A percentile compares a stretch with the other conserved stretches of the same genome.
phyloP scores from a whole-genome alignment of 202 grass and related monocot species.

The Zizania palustris region DNA sequence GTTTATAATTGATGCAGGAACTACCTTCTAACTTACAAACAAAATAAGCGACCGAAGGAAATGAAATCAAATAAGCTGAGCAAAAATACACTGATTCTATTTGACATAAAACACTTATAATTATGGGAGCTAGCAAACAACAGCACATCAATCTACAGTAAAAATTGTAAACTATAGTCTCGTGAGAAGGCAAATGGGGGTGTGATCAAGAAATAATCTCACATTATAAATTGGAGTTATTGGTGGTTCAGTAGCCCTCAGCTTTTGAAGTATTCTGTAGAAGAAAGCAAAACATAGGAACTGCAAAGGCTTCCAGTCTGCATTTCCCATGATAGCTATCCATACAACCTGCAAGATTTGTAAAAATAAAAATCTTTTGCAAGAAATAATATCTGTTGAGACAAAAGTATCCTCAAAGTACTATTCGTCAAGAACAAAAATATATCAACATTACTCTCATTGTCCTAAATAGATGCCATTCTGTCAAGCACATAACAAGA shows the following conservation, averaged over 20 bases:
- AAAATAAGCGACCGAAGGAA: background rate
- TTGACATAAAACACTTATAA: constrained; percentile 19
- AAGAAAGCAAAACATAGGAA: constrained; percentile 94
- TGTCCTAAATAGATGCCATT: background rate
- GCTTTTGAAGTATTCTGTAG: constrained; percentile 95
- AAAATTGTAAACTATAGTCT: constrained; percentile 1
- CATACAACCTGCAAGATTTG: constrained; percentile 68
- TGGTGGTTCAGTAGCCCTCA: constrained; percentile 78
- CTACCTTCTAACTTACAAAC: background rate
- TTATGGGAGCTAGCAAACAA: constrained; percentile 13
- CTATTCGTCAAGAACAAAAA: constrained; percentile 22
- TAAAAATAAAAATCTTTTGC: constrained; percentile 39
- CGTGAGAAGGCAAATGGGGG: background rate
- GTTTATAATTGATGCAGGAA: background rate
- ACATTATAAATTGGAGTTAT: constrained; percentile 85
- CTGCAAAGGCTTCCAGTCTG: constrained; percentile 95
- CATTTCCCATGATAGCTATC: constrained; percentile 64
- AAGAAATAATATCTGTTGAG: background rate
- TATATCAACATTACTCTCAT: background rate
- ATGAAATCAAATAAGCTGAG: background rate
- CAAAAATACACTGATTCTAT: background rate
- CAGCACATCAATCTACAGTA: background rate
- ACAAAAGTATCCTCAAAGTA: constrained; percentile 3
- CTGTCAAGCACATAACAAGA: too few relatives aligned
- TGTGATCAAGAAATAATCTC: constrained; percentile 37